These are phyloP conservation scores for Diaporthe sp. DNA, from an alignment of 2,329 filamentous ascomycete genomes.

Conservation along the genomic window DNA sequence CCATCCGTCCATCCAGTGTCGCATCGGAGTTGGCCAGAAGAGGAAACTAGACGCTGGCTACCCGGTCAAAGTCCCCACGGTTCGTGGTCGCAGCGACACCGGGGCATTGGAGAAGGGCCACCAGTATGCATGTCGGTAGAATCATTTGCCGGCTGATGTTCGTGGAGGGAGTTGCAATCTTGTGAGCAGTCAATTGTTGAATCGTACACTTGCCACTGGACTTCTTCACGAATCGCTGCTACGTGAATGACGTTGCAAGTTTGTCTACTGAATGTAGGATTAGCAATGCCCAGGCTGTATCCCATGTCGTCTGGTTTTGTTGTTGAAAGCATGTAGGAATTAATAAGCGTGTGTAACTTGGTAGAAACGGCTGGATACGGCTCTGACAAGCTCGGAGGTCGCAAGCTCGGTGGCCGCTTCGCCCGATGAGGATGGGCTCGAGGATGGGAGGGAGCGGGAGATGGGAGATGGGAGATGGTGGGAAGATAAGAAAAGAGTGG, in stretches of 20 bases:
- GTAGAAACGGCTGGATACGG: conserved; percentile 2
- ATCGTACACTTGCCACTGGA: neutral
- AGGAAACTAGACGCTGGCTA: no score
- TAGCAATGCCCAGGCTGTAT: neutral
- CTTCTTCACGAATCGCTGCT: no score
- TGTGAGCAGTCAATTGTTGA: neutral
- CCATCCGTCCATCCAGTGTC: no score
- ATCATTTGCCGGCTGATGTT: neutral
- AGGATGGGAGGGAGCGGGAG: neutral
- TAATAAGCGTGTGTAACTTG: neutral
- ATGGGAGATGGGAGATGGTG: neutral
- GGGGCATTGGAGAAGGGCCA: neutral
- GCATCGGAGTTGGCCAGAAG: no score
- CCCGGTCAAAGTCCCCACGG: no score
- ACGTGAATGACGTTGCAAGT: no score
- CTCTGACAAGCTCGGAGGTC: neutral
- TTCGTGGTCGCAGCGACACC: neutral
- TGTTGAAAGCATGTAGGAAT: neutral
- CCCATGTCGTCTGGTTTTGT: neutral
- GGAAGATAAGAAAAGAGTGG: no score
- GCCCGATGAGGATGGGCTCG: neutral
- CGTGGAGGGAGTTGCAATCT: neutral
- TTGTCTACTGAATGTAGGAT: no score
- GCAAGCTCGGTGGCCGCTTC: neutral
- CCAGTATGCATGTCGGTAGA: neutral